Conservation (phyloP, 2,329 filamentous ascomycete species). For the Dactylellina sp. region DNA sequence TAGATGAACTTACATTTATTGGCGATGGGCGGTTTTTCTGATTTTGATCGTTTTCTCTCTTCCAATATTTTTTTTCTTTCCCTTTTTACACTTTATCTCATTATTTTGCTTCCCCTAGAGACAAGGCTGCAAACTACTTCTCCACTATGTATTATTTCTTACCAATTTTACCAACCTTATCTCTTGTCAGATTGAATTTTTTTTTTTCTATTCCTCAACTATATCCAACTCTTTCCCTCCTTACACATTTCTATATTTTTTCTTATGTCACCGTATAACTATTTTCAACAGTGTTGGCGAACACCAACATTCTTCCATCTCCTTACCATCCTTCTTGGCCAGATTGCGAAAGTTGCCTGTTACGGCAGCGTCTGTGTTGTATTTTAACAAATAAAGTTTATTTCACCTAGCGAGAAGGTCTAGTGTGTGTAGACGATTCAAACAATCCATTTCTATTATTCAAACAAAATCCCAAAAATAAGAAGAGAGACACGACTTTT, state of each 20-base stretch:
- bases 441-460: neutral
- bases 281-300: slow-evolving; percentile 19
- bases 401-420: slow-evolving; percentile 20
- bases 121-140: slow-evolving; percentile 24
- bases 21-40: slow-evolving; percentile 29
- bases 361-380: slow-evolving; percentile 54
- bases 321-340: slow-evolving; percentile 20
- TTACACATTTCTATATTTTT: slow-evolving; percentile 9
- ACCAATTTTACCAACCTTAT: slow-evolving; percentile 15
- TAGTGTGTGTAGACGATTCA: slow-evolving; percentile 15
- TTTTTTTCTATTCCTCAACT: neutral
- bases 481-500: neutral
- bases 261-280: slow-evolving; percentile 37
- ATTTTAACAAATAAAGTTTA: slow-evolving; percentile 45
- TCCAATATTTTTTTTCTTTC: slow-evolving; percentile 18
- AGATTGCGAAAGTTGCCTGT: slow-evolving; percentile 41
- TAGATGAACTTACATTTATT: slow-evolving; percentile 40
- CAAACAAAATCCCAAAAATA: neutral
- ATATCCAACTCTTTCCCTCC: neutral
- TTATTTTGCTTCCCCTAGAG: slow-evolving; percentile 11
- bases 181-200: slow-evolving; percentile 17
- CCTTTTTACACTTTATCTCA: slow-evolving; percentile 13
- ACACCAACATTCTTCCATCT: slow-evolving; percentile 5
- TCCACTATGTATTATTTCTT: slow-evolving; percentile 46
- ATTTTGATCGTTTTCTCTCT: too few species aligned